These are phyloP conservation scores for Mortierella sp. DNA, from an alignment of 371 early-diverging fungal genomes.

Conservation along the genomic window DNA sequence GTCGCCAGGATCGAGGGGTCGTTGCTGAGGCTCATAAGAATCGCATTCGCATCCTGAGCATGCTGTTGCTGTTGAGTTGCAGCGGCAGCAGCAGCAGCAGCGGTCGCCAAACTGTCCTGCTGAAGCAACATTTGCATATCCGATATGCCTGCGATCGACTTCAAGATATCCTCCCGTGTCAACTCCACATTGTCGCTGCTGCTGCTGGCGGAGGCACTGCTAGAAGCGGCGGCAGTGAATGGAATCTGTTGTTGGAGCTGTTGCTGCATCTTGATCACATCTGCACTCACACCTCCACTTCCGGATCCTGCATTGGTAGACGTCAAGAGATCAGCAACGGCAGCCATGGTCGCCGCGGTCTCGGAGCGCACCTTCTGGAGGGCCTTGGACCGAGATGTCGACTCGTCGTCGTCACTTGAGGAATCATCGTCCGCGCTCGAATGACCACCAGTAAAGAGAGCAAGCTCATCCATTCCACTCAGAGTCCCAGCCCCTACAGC, in stretches of 20 bases:
- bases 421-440: not conserved
- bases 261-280: constrained; percentile 25
- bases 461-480: not conserved
- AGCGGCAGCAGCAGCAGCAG: not conserved
- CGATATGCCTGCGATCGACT: constrained; percentile 18
- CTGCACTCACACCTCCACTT: constrained; percentile 13
- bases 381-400: not conserved
- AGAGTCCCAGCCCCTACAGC: not conserved
- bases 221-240: not conserved
- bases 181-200: too few species aligned
- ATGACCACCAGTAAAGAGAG: not conserved
- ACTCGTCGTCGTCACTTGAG: constrained; percentile 4
- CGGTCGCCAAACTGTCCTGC: constrained; percentile 5
- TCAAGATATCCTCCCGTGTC: constrained; percentile 25
- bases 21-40: constrained; percentile 27
- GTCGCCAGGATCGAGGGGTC: constrained; percentile 40
- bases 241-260: constrained; percentile 24
- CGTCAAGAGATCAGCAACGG: constrained; percentile 6
- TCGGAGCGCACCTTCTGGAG: not conserved
- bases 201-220: not conserved
- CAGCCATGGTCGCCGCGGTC: constrained; percentile 16
- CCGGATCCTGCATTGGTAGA: not conserved
- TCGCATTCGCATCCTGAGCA: constrained; percentile 8
- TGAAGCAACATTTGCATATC: constrained; percentile 10
- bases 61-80: not conserved